These are phyloP conservation scores for Boletus subparvulus DNA, from an alignment of 768 basidiomycete species.

Conservation along the genomic window DNA sequence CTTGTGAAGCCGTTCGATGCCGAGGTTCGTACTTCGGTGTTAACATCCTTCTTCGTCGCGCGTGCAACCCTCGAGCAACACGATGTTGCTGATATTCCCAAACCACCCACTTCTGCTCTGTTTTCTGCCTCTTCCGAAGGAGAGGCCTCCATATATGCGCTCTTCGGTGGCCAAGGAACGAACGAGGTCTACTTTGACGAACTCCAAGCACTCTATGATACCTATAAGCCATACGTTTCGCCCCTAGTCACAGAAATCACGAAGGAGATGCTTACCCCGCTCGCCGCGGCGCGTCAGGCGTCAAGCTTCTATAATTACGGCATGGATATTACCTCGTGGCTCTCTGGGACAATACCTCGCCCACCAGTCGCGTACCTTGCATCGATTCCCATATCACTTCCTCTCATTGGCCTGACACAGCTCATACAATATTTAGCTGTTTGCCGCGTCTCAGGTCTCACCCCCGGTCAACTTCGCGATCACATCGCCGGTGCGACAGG, in stretches of 20 bases:
- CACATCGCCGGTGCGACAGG: constrained; percentile 87
- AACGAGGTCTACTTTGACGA: constrained; percentile 99
- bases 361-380: constrained; percentile 86
- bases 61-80: constrained; percentile 65
- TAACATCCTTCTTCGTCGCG: constrained; percentile 78
- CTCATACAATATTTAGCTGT: constrained; percentile 88
- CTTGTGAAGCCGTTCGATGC: constrained; percentile 72
- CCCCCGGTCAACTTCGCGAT: constrained; percentile 76
- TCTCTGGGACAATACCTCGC: constrained; percentile 63
- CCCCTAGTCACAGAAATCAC: constrained; percentile 67
- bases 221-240: constrained; percentile 83
- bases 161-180: constrained; percentile 97
- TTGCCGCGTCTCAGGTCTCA: constrained; percentile 70
- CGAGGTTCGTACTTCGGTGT: constrained; percentile 73
- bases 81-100: constrained; percentile 54
- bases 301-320: constrained; percentile 75
- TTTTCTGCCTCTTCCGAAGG: constrained; percentile 59
- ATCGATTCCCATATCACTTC: constrained; percentile 90
- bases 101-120: constrained; percentile 64
- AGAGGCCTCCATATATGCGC: constrained; percentile 78
- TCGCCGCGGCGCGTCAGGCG: constrained; percentile 55
- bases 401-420: constrained; percentile 95
- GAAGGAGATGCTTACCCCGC: constrained; percentile 65
- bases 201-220: constrained; percentile 86
- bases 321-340: constrained; percentile 82